Conservation (phyloP, 768 basidiomycete species). For the Tulasnella sp. region DNA sequence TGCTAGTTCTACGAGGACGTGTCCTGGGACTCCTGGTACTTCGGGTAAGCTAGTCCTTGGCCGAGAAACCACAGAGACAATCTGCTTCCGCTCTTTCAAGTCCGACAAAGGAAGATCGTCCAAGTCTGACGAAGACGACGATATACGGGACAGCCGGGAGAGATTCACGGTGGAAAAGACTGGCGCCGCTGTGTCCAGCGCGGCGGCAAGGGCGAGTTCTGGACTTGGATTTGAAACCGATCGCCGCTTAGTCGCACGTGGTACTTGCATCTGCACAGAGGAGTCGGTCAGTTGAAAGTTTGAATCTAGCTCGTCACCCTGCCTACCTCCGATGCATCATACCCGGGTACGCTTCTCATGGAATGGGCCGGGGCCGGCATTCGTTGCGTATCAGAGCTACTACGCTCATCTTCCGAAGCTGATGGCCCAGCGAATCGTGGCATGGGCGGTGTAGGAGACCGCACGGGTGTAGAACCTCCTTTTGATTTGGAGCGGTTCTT, state of each 20-base stretch:
- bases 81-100: neutral
- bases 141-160: neutral
- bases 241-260: no score
- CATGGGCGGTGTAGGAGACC: constrained; percentile 10
- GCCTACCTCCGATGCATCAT: no score
- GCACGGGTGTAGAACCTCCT: neutral
- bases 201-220: neutral
- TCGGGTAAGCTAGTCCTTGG: neutral
- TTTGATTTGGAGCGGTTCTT: neutral
- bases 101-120: no score
- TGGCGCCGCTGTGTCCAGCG: neutral
- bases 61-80: neutral
- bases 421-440: neutral
- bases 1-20: constrained; percentile 9
- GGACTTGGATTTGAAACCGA: no score
- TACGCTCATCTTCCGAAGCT: no score
- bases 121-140: neutral
- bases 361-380: no score
- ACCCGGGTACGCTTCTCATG: no score
- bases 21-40: constrained; percentile 7
- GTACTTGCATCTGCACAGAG: no score
- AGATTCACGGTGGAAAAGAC: neutral
- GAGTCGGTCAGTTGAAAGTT: no score
- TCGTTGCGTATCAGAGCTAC: no score
- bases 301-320: no score